Evolutionary conservation across 2,329 filamentous ascomycete species (phyloP), one percentile per base, ranked within the genome.

Genomic region (Trematosphaeria pertusa): DNA sequence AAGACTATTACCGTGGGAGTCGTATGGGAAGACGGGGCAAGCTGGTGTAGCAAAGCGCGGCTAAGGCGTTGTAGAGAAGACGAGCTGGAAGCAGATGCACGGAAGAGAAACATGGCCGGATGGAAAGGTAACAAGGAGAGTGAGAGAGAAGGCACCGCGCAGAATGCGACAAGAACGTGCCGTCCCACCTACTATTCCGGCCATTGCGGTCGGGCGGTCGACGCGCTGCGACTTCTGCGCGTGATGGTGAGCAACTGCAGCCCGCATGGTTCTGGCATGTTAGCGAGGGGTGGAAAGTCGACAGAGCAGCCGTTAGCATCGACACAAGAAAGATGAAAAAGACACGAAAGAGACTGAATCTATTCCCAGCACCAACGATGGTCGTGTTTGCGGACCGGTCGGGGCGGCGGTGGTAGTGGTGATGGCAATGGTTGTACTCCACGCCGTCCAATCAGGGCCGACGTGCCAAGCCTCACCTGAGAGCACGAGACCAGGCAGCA

Each of bases 1-100:
- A 62, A 59, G 38, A 61, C 46, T 50, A 50, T 39, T 56, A 52
- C 18, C 40, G 47, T 41, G 53, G 53, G 44, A 54, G 52, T 50
- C 50, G 43, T 55, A 43, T 15, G 26, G 51, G 54, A 56, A 61
- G 48, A 53, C 24, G 19, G 46, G 47, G 45, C 20, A 33, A 15
- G 47, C 48, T 54, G 60, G 56, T 42, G 47, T 53, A 57, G 49
- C 53, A 38, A 62, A 55, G 56, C 46, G 48, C 34, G 58, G 50
- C 52, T 59, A 50, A 55, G 47, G 57, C 39, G 43, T 51, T 54
- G 50, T 48, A 52, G 56, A 50, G 50, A 48, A 54, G 52, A 59
- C 45, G 43, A 20, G n/a, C 34, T 45, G 26, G 32, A 48, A 48
- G 43, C 48, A 37, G 44, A 43, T 49, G 41, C 31, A 44, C 31